Percentiles rank a stretch among this genome's conserved stretches.
Evolutionary conservation across 257 asterid genomes (phyloP).

Genomic region (Solanum etuberosum): DNA sequence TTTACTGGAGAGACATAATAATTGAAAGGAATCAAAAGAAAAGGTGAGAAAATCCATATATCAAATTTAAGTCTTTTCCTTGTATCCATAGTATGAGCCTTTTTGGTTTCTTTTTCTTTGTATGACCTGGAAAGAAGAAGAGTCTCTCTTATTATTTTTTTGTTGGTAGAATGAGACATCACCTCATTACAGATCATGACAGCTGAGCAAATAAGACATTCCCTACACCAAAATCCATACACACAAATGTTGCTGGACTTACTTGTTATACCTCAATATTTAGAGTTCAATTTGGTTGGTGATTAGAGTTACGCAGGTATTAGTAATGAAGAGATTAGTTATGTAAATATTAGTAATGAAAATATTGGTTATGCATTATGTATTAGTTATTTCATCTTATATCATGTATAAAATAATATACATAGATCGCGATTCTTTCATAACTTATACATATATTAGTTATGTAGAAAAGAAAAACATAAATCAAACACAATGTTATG

Average conservation of each 20-base stretch:
- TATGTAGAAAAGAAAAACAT: not conserved
- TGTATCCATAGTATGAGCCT: slow-evolving; percentile 6
- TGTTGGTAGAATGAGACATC: slow-evolving; percentile 7
- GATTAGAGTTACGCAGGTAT: not conserved
- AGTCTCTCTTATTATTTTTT: slow-evolving; percentile 3
- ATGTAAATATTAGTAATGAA: not conserved
- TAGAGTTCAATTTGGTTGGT: not conserved
- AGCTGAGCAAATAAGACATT: slow-evolving; percentile 27
- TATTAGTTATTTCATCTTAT: not conserved
- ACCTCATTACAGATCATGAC: slow-evolving; percentile 26
- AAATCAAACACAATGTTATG: not conserved
- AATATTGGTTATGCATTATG: not conserved
- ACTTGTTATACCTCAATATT: not conserved
- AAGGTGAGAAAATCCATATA: slow-evolving; percentile 2
- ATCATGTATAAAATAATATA: not conserved
- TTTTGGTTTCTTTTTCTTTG: slow-evolving; percentile 13
- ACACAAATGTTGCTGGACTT: not conserved
- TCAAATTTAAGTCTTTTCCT: slow-evolving; percentile 8
- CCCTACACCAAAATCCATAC: slow-evolving; percentile 3
- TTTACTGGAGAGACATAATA: slow-evolving; percentile 20
- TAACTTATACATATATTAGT: not conserved
- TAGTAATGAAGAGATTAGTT: not conserved
- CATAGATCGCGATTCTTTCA: too few relatives aligned
- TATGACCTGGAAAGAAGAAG: slow-evolving; percentile 27
- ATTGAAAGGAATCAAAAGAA: slow-evolving; percentile 30